Base-by-base conservation (phyloP, 164 flowering plant genomes). In the Aristolochia fimbriata region DNA sequence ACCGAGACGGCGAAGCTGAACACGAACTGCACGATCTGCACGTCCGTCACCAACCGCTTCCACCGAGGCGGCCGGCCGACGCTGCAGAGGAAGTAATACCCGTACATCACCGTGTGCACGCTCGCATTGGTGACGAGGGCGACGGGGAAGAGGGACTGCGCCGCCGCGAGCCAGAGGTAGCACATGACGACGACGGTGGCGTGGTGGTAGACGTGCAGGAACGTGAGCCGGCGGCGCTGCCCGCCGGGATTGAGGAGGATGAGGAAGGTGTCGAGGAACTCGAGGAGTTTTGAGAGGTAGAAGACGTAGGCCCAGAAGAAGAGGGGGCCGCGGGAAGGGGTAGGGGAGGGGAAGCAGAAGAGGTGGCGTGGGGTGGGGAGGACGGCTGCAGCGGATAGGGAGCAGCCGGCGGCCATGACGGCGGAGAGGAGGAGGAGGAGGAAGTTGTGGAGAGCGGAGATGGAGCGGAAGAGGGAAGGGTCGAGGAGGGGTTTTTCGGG, bases 131-230 rank as follows among this genome's bases (percentile, higher is more conserved):
- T 85, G 22, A 81, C 82, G 11, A 93, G 82, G 51, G 89, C 98
- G n/a, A 86, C 73, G 4, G 93, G 91, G 54, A 86, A 65, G 63
- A 90, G 73, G 1, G 95, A 84, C 78, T 90, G 97, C 3, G 82
- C 56, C 1, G 83, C 68, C 15, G 67, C 63, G 3, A 93, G 77
- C 95, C 96, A 93, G 1, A 86, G 15, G 66, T 82, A 86, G 73
- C 91, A 86, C 99, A 88, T 90, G 48, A 86, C 64, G 15, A 90
- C 76, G 31, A 90, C 96, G 23, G 77, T 76, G 2, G 92, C 74
- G 74, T 93, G 99, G 71, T 93, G 99, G 80, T 87, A 90, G 65
- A 93, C 97, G 80, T 93, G 98, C 73, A 93, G 85, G 79, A 93
- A 90, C 6, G 94, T 69, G 21, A 93, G n/a, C n/a, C n/a, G 83